Evolutionary conservation across 106 monocot genomes (phyloP).

Genomic region (Dendrobium chrysotoxum): DNA sequence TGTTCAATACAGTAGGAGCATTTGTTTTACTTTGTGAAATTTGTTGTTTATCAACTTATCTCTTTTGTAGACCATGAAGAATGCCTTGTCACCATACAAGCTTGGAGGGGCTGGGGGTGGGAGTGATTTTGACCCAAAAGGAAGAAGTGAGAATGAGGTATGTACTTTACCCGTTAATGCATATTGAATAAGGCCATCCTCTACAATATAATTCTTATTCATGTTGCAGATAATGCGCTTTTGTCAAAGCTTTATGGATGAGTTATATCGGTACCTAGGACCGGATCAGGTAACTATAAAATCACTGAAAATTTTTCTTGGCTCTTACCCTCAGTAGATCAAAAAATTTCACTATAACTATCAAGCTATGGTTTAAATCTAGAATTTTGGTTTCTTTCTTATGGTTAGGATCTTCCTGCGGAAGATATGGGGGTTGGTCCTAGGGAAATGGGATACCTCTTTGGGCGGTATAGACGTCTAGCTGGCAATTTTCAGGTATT

Average conservation of each 20-base stretch:
- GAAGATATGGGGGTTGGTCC: conserved; percentile 99
- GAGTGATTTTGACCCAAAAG: conserved; percentile 99
- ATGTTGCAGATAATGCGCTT: conserved; percentile 87
- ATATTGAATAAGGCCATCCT: background rate
- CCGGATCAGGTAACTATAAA: conserved; percentile 75
- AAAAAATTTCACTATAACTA: background rate
- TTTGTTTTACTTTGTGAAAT: conserved; percentile 1
- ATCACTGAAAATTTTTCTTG: background rate
- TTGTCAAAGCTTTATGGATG: conserved; percentile 99
- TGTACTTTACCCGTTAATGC: background rate
- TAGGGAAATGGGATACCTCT: conserved; percentile 97
- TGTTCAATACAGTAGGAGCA: background rate
- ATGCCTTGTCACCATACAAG: conserved; percentile 94
- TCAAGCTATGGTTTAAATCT: conserved; percentile 6
- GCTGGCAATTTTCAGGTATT: conserved; percentile 95
- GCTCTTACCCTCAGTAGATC: background rate
- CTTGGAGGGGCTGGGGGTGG: conserved; percentile 99
- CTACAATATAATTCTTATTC: background rate
- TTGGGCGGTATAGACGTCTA: conserved; percentile 94
- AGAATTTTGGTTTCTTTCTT: conserved; percentile 12
- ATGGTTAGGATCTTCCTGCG: conserved; percentile 86
- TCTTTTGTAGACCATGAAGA: conserved; percentile 70
- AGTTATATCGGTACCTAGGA: conserved; percentile 83
- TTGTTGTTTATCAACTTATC: background rate
- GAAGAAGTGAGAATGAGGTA: conserved; percentile 99